phyloP scores from a whole-genome alignment of 129 eudicot genomes.

The Tanacetum coccineum region DNA sequence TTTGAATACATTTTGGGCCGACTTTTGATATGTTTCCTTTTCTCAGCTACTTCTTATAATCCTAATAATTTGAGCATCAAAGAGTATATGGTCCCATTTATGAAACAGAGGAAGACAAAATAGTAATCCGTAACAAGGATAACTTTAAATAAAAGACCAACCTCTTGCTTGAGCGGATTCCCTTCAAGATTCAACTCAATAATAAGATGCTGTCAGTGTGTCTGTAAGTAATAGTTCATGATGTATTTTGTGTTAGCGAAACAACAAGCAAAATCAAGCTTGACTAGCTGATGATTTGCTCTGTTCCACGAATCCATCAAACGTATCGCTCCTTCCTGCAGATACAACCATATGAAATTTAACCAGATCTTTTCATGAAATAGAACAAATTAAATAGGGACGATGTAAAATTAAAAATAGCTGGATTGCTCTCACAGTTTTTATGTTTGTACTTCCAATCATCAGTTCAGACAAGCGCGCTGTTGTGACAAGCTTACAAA shows the following conservation, averaged over 20 bases:
- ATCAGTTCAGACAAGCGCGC: conserved; percentile 68
- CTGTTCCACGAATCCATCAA: conserved; percentile 62
- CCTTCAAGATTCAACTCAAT: conserved; percentile 69
- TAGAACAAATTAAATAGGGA: not conserved
- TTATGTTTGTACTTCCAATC: conserved; percentile 72
- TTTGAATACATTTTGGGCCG: not conserved
- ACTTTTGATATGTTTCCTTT: not conserved
- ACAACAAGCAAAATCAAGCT: conserved; percentile 81
- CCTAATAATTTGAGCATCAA: no score
- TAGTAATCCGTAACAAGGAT: not conserved
- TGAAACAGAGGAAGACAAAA: not conserved
- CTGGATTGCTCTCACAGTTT: conserved; percentile 50
- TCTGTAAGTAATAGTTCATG: conserved; percentile 32
- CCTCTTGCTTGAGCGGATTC: conserved; percentile 70
- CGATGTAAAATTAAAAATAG: not conserved
- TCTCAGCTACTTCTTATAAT: no score
- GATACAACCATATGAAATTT: not conserved
- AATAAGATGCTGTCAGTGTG: conserved; percentile 42
- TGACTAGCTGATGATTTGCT: conserved; percentile 56
- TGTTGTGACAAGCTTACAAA: conserved; percentile 64
- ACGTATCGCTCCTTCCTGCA: conserved; percentile 76
- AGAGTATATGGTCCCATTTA: no score
- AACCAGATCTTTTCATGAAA: not conserved
- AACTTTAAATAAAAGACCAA: conserved; percentile 14
- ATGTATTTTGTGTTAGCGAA: conserved; percentile 52